Evolutionary conservation across 1,284 basidiomycete genomes (phyloP).

Genomic region (Ceratobasidium sp.): DNA sequence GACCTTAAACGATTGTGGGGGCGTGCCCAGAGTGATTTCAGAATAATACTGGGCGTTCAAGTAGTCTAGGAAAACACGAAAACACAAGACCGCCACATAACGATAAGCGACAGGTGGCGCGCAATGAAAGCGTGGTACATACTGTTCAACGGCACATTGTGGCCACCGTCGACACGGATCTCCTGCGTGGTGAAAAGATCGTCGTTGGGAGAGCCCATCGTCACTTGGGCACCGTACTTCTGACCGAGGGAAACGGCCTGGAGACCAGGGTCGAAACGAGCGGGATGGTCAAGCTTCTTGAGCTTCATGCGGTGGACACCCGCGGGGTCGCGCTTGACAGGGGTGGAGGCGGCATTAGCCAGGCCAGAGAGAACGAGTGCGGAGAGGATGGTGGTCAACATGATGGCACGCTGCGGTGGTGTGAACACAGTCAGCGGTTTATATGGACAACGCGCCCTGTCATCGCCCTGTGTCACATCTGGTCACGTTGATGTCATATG

Average conservation of each 20-base stretch:
- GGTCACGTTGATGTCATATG: slow-evolving; percentile 14
- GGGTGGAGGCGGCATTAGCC: slow-evolving; percentile 65
- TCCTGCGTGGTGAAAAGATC: slow-evolving; percentile 87
- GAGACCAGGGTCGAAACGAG: slow-evolving; percentile 70
- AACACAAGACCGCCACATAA: slow-evolving; percentile 39
- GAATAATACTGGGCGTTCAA: slow-evolving; percentile 98
- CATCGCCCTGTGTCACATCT: slow-evolving; percentile 30
- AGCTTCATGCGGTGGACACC: slow-evolving; percentile 88
- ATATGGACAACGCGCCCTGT: slow-evolving; percentile 7
- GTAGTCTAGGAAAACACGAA: slow-evolving; percentile 73
- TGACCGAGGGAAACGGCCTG: slow-evolving; percentile 82
- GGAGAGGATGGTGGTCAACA: slow-evolving; percentile 67
- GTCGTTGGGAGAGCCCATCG: slow-evolving; percentile 72
- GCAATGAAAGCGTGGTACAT: slow-evolving; percentile 57
- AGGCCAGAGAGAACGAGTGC: slow-evolving; percentile 76
- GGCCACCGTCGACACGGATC: slow-evolving; percentile 77
- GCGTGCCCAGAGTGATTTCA: slow-evolving; percentile 86
- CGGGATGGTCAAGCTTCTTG: slow-evolving; percentile 75
- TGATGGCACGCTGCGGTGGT: slow-evolving; percentile 66
- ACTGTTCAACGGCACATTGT: slow-evolving; percentile 93
- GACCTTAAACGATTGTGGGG: slow-evolving; percentile 88
- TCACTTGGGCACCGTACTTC: slow-evolving; percentile 87
- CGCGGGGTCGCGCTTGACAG: slow-evolving; percentile 49
- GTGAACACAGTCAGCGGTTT: slow-evolving; percentile 16
- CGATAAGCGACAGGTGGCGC: slow-evolving; percentile 31